phyloP scores from a whole-genome alignment of 345 rosid genomes.

The Citrus unshiu region DNA sequence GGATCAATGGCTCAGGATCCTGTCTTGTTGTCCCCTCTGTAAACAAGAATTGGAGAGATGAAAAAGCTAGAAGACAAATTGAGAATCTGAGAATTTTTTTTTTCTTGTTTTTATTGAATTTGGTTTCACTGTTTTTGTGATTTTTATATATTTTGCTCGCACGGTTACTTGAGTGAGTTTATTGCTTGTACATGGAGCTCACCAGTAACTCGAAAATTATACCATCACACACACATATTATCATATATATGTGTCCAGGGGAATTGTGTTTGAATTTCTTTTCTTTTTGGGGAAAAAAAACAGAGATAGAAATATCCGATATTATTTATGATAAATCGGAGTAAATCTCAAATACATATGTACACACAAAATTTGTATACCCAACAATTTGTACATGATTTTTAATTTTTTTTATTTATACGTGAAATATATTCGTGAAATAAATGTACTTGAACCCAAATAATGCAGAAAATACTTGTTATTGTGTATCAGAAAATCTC shows the following conservation, averaged over 20 bases:
- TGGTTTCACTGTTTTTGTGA: conserved; percentile 4
- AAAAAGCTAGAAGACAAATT: neutral
- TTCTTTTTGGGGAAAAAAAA: neutral
- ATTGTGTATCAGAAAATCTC: no score
- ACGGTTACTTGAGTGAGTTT: conserved; percentile 45
- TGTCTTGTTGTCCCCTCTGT: conserved; percentile 96
- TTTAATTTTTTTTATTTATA: neutral
- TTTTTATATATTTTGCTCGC: conserved; percentile 12
- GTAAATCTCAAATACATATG: neutral
- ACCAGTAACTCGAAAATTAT: conserved; percentile 23
- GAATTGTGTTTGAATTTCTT: neutral
- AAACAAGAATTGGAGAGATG: conserved; percentile 80
- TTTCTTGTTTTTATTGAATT: neutral
- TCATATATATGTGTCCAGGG: neutral
- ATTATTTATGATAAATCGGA: neutral
- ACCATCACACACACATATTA: neutral
- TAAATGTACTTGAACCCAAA: no score
- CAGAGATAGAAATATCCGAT: neutral
- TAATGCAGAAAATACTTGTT: no score
- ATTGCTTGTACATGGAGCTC: conserved; percentile 33
- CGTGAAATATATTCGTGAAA: neutral
- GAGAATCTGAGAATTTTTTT: neutral
- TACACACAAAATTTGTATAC: neutral
- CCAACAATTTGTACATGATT: neutral
- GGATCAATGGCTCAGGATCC: conserved; percentile 95